Evolutionary conservation across 352 stramenopile genomes (phyloP).

Genomic region (Globisporangium nagaii): DNA sequence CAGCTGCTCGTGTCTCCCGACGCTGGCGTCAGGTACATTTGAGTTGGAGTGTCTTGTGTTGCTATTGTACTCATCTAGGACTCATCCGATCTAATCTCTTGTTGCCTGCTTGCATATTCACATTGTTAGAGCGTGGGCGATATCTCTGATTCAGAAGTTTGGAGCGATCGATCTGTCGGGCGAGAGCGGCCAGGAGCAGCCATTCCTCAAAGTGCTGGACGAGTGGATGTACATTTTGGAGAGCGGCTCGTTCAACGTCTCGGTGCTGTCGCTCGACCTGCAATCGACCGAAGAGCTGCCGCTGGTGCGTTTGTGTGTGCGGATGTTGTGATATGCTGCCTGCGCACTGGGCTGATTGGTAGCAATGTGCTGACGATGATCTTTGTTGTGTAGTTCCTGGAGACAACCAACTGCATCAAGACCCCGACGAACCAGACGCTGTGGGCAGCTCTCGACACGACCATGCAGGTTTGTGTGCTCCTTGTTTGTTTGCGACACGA

Average conservation of each 20-base stretch:
- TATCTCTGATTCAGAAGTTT: conserved; percentile 43
- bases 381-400: conserved; percentile 54
- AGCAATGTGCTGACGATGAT: neutral
- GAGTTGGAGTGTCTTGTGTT: neutral
- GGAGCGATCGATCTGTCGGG: conserved; percentile 54
- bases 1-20: conserved; percentile 76
- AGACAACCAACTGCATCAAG: conserved; percentile 68
- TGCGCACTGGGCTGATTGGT: neutral
- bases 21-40: conserved; percentile 54
- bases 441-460: conserved; percentile 75
- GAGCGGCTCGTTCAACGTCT: conserved; percentile 67
- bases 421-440: conserved; percentile 70
- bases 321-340: neutral
- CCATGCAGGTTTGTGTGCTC: conserved; percentile 66
- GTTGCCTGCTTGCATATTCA: neutral
- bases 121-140: conserved; percentile 51
- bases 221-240: conserved; percentile 88
- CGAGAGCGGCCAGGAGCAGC: conserved; percentile 34
- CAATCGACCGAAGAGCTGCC: conserved; percentile 62
- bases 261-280: conserved; percentile 62
- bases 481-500: neutral
- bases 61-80: neutral
- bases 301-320: conserved; percentile 27
- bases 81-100: neutral
- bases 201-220: conserved; percentile 69